Evolutionary conservation across 257 asterid genomes (phyloP), one percentile per base, ranked within the genome.

Genomic region (Salvia miltiorrhiza): DNA sequence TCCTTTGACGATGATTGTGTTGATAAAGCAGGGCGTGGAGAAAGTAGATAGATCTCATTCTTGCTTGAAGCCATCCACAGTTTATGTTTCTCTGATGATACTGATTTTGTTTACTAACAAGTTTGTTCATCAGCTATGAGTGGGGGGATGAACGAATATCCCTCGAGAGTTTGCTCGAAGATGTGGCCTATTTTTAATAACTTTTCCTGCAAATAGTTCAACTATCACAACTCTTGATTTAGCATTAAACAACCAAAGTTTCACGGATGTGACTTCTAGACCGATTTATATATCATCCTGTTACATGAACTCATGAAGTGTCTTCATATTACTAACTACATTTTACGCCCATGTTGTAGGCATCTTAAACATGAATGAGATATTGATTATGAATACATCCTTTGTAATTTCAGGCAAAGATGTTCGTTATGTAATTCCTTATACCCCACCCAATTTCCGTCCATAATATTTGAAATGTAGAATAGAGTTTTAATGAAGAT

Each of bases 111-210:
- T 19, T 33, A 66, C 70, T 70, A 74, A 60, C 68, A 43, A 61
- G 53, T 50, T 13, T 63, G 74, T 65, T 86, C 93, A 57, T 85
- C 85, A 33, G 87, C 92, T 39, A 84, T 77, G 1, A 93, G 77
- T 10, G 96, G 95, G 57, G 99, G 97, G 44, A 90, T 58, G 63
- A 87, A 84, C 32, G 85, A 80, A 72, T 75, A 73, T 19, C 83
- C 90, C 77, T 89, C 81, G 23, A 88, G 87, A 24, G 99, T 93
- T 78, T 93, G 97, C 89, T 94, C 97, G 50, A 94, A 94, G 70
- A 90, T 83, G 79, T 94, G 96, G 17, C 99, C 97, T 5, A 90
- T 83, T 72, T 77, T 87, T 40, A 94, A 85, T 77, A 94, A 79
- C 72, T 82, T 90, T 60, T 84, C 96, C 97, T 93, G 95, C 85